Evolutionary conservation across 1,284 basidiomycete species (phyloP), one percentile per base, ranked within the genome.

Genomic region (Volvariella surrecta): DNA sequence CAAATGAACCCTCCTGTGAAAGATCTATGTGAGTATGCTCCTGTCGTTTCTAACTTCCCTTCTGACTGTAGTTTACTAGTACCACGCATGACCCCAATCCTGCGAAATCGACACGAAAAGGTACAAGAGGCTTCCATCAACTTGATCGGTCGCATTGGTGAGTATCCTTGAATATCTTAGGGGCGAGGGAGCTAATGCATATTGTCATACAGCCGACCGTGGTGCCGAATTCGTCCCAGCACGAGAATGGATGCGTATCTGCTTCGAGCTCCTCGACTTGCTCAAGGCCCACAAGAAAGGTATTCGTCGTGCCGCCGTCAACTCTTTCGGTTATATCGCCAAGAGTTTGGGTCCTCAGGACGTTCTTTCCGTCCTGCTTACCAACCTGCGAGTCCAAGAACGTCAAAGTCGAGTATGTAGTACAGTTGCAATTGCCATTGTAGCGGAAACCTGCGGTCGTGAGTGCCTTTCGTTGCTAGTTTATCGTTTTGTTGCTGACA

Each of bases 1-100:
- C 92, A 98, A 64, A 99, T 99, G 96, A 98, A 96, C 62, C 96
- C 96, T 15, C 96, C 94, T 0, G 93, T 99, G 39, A 99, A 99
- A 66, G 96, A 99, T 72, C 81, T 99, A 44, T 62, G 90, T 94
- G 62, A 78, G 91, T 58, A 20, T 42, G n/a, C n/a, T n/a, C n/a
- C n/a, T n/a, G n/a, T 50, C 42, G 35, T 19, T 16, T 51, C 41
- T 49, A 45, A 39, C 34, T 4, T 32, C 16, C 13, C 24, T 15
- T 39, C 50, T 37, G 48, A 35, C 44, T 40, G 15, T 35, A 45
- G 37, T 45, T 45, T 45, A 1, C 6, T 57, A 94, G 89, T 99
- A 32, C 96, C 96, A 16, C 91, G 96, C 48, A 98, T 99, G 95
- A 99, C 95, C 1, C 96, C 96, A 2, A 99, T 99, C 67, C 73